phyloP scores from a whole-genome alignment of 345 rosid species.

The Eucalyptus paniculata region DNA sequence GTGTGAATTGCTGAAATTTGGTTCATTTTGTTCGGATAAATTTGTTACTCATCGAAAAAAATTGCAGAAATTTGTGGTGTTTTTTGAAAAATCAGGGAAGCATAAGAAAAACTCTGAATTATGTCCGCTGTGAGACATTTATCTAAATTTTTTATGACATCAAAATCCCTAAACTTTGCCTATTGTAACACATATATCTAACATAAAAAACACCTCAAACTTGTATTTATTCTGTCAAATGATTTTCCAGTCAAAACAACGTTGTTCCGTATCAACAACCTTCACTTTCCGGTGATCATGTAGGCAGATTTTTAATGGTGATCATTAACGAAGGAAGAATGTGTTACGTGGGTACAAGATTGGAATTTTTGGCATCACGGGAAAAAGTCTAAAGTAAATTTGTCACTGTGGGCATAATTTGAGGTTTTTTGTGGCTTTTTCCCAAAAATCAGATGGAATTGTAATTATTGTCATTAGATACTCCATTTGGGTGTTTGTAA shows the following conservation, averaged over 20 bases:
- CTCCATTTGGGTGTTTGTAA: neutral
- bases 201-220: neutral
- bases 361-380: neutral
- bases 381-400: neutral
- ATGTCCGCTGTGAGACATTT: neutral
- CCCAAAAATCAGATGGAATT: neutral
- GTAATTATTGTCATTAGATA: neutral
- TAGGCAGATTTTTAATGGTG: neutral
- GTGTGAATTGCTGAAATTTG: neutral
- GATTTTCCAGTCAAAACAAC: neutral
- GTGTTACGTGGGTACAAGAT: neutral
- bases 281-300: accelerated
- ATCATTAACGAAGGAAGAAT: neutral
- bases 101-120: too few relatives aligned
- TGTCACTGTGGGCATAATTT: neutral
- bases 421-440: neutral
- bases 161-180: neutral
- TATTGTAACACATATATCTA: neutral
- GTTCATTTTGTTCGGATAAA: neutral
- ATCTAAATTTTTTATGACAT: neutral
- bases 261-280: neutral
- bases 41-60: neutral
- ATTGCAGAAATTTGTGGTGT: neutral
- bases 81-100: neutral
- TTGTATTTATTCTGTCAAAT: neutral